Evolutionary conservation across 805 yeast genomes (phyloP), one percentile per base, ranked within the genome.

Genomic region (Jamesozyma hellenica): DNA sequence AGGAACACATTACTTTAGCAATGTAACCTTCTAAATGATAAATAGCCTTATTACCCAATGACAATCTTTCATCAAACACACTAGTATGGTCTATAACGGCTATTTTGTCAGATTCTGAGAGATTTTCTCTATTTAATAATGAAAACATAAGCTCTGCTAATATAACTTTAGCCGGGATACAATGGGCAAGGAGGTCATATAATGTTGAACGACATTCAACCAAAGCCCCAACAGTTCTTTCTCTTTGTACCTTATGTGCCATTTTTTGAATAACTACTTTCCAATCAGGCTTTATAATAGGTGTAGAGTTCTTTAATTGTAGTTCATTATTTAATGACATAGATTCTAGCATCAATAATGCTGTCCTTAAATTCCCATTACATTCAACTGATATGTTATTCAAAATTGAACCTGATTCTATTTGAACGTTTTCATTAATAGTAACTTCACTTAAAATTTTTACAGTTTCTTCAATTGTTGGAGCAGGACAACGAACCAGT

Each of bases 1-100:
- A 58, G 8, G 71, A 71, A 32, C 85, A 82, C 96, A 92, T 90
- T 2, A 78, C 75, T 55, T 75, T 80, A 1, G 96, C 96, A 15
- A 84, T 74, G 56, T 86, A 92, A 1, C 97, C 98, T 65, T 92
- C 98, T 40, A 92, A 64, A 63, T 92, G 98, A 61, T 85, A 92
- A 11, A 92, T 90, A 29, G 87, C 84, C 60, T 92, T 92, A 43
- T 74, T 74, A 2, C 97, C 98, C 42, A 82, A 64, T 42, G 87
- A 75, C 43, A 92, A 68, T 42, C 98, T 72, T 52, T 92, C 96
- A 55, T 92, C 98, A 51, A 75, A 80, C 1, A 68, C 54, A 2
- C 94, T 73, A 2, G 82, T 80, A 4, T 76, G 62, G 8, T 72
- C 72, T 10, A 82, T 73, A 28, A 84, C 64, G 6, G 60, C 65